A percentile compares a stretch with the other conserved stretches of the same genome.
Conservation (phyloP, 371 early-diverging fungal species). For the Mortierella sp. region DNA sequence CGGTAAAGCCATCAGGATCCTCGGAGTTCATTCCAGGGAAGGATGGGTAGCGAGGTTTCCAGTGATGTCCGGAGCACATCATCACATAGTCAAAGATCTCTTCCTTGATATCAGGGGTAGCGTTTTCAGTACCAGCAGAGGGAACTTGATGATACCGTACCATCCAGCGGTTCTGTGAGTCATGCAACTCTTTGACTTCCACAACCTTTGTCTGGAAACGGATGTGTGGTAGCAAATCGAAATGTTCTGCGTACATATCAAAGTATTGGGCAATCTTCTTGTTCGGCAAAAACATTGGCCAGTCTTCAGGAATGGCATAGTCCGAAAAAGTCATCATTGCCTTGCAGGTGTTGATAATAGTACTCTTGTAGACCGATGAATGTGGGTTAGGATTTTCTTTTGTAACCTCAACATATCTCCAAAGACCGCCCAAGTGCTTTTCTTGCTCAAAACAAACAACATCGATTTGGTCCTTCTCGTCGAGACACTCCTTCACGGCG, state of each 20-base stretch:
- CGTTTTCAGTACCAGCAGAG: too few species aligned
- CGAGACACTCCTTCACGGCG: slow-evolving; percentile 64
- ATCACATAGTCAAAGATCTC: slow-evolving; percentile 66
- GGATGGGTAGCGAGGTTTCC: slow-evolving; percentile 62
- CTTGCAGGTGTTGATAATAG: slow-evolving; percentile 65
- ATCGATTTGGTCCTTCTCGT: slow-evolving; percentile 55
- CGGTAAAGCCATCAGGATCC: slow-evolving; percentile 52
- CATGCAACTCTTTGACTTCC: slow-evolving; percentile 55
- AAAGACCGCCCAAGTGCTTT: slow-evolving; percentile 62
- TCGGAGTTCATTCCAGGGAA: slow-evolving; percentile 58
- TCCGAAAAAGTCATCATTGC: slow-evolving; percentile 62
- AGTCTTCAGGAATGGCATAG: slow-evolving; percentile 63
- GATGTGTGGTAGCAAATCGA: slow-evolving; percentile 59
- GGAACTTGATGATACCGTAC: slow-evolving; percentile 19
- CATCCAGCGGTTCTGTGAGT: slow-evolving; percentile 57
- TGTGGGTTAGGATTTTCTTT: slow-evolving; percentile 60
- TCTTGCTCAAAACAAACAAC: slow-evolving; percentile 65
- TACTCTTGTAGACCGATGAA: slow-evolving; percentile 63
- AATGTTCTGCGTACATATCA: slow-evolving; percentile 61
- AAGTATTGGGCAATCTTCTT: slow-evolving; percentile 60
- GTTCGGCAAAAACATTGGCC: slow-evolving; percentile 65
- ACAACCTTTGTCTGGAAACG: slow-evolving; percentile 62
- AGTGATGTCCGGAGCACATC: slow-evolving; percentile 67
- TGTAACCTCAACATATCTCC: slow-evolving; percentile 61
- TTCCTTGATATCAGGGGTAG: slow-evolving; percentile 18